Evolutionary conservation across 352 stramenopile genomes (phyloP), one percentile per base, ranked within the genome.

Genomic region (Aphanomyces euteiches): DNA sequence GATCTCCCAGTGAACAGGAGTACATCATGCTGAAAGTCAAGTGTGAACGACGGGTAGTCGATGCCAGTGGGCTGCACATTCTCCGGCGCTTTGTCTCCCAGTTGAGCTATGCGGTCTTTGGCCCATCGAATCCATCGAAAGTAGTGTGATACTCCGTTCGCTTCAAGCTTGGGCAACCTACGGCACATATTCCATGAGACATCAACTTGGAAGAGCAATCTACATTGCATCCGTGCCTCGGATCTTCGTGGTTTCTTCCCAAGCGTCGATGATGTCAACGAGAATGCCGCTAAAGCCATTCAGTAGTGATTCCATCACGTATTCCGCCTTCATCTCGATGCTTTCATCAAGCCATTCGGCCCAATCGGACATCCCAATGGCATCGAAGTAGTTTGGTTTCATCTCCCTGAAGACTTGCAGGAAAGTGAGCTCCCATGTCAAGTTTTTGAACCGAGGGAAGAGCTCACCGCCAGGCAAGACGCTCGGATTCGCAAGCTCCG

Each of bases 111-210:
- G 19, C 79, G 78, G 67, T 90, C 83, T 59, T 92, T 92, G 17
- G 70, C 66, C 80, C 81, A 92, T 21, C 81, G 81, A 37, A 92
- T 75, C 81, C 83, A 92, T 7, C 78, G 76, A 53, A 88, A 90
- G 72, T 87, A 90, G 39, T 90, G 80, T 28, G 79, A 78, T 21
- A 90, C 74, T 37, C 74, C 79, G 67, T 72, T 89, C 12, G 86
- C 67, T 1, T 67, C 64, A 10, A 66, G 75, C 68, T 82, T 85
- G 2, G 83, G 80, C 47, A 89, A 84, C n/a, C 63, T 69, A 59
- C n/a, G n/a, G n/a, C 19, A 5, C n/a, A n/a, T n/a, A n/a, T n/a
- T n/a, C n/a, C n/a, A n/a, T n/a, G n/a, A n/a, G n/a, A n/a, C n/a
- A n/a, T n/a, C n/a, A n/a, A n/a, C n/a, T n/a, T n/a, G n/a, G 43